phyloP scores from a whole-genome alignment of 1,284 basidiomycete genomes.

The Cutaneotrichosporon cavernicola region DNA sequence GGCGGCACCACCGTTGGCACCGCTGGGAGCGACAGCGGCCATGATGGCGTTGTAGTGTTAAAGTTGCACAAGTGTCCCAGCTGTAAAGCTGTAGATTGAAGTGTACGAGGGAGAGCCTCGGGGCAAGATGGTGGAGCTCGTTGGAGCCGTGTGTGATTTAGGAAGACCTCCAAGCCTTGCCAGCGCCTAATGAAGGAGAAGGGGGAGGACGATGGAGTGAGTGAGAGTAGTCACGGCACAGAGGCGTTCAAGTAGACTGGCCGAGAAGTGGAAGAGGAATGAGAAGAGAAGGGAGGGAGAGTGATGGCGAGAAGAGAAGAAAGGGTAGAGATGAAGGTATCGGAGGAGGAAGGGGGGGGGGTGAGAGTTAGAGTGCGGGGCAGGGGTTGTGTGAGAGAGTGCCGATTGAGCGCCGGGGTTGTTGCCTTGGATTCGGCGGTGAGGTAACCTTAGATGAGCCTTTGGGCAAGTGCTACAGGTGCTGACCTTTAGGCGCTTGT shows the following conservation, averaged over 20 bases:
- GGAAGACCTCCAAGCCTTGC: not conserved
- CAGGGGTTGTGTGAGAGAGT: not conserved
- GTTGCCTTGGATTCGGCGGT: too few relatives aligned
- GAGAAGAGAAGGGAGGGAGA: not conserved
- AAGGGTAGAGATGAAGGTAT: slow-evolving; percentile 8
- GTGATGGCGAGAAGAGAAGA: slow-evolving; percentile 11
- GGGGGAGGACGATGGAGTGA: not conserved
- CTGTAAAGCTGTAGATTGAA: not conserved
- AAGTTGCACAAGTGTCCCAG: not conserved
- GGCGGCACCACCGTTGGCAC: slow-evolving; percentile 27
- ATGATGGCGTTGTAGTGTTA: slow-evolving; percentile 21
- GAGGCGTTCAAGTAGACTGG: slow-evolving; percentile 3
- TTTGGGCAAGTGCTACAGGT: too few relatives aligned
- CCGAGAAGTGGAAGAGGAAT: not conserved
- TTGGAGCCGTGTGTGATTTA: slow-evolving; percentile 6
- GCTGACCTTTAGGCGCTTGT: too few relatives aligned
- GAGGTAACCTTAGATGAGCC: too few relatives aligned
- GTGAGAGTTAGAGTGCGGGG: not conserved
- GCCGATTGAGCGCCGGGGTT: too few relatives aligned
- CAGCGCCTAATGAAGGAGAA: slow-evolving; percentile 5
- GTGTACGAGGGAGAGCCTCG: not conserved
- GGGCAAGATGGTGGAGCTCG: slow-evolving; percentile 8
- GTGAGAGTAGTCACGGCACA: slow-evolving; percentile 1
- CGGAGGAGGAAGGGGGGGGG: not conserved
- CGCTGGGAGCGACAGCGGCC: slow-evolving; percentile 34